Conservation (phyloP, 2,329 filamentous ascomycete genomes). For the Blastomyces percursus region DNA sequence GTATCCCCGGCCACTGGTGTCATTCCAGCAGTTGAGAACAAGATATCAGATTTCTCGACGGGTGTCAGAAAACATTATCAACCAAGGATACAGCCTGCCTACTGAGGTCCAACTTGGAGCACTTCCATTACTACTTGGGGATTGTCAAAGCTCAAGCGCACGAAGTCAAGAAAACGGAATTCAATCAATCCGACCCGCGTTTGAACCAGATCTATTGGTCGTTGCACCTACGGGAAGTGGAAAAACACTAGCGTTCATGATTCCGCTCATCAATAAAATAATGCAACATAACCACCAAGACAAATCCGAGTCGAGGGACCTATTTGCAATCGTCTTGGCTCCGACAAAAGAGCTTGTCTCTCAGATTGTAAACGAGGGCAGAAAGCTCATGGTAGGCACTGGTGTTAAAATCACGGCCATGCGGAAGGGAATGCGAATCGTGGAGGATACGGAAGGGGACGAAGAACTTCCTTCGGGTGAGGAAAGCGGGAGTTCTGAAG, state of each 20-base stretch:
- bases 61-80: conserved; percentile 64
- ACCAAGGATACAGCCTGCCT: conserved; percentile 76
- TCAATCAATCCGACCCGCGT: conserved; percentile 14
- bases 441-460: conserved; percentile 36
- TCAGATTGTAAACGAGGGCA: conserved; percentile 71
- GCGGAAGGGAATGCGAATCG: conserved; percentile 70
- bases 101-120: conserved; percentile 90
- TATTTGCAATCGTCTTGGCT: conserved; percentile 62
- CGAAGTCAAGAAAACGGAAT: conserved; percentile 20
- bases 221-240: conserved; percentile 93
- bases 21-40: conserved; percentile 61
- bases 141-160: conserved; percentile 33
- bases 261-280: conserved; percentile 72
- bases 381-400: conserved; percentile 67
- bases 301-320: conserved; percentile 44
- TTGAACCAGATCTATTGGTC: conserved; percentile 63
- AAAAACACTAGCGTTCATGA: conserved; percentile 87
- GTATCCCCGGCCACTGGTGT: conserved; percentile 66
- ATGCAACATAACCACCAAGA: conserved; percentile 41
- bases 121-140: conserved; percentile 61
- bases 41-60: conserved; percentile 63
- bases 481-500: conserved; percentile 26
- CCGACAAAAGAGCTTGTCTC: conserved; percentile 72
- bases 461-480: conserved; percentile 32
- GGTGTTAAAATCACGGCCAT: conserved; percentile 70